These are phyloP conservation scores for Tetrastigma voinierianum DNA, from an alignment of 164 flowering plant species.

Conservation along the genomic window DNA sequence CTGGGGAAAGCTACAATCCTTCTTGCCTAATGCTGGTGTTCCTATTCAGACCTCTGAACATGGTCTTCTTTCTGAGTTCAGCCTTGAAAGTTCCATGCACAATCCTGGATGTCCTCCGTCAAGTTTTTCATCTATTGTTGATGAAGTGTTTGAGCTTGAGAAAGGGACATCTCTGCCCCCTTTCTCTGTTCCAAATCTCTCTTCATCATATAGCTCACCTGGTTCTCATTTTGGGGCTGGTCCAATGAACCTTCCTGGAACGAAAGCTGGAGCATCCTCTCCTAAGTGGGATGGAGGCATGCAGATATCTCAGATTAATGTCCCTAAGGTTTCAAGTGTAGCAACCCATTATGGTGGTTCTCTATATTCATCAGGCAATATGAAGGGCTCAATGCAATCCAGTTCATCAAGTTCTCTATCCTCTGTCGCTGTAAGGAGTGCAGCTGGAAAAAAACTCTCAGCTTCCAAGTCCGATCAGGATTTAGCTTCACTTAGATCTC, in stretches of 20 bases:
- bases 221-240: slow-evolving; percentile 49
- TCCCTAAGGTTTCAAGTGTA: slow-evolving; percentile 32
- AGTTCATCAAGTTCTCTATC: slow-evolving; percentile 49
- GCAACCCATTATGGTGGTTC: slow-evolving; percentile 34
- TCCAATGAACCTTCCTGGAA: slow-evolving; percentile 32
- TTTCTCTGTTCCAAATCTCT: slow-evolving; percentile 32
- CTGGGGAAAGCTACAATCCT: slow-evolving; percentile 36
- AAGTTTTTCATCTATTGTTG: slow-evolving; percentile 76
- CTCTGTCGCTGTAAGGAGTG: slow-evolving; percentile 47
- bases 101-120: slow-evolving; percentile 37
- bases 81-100: slow-evolving; percentile 41
- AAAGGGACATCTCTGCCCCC: slow-evolving; percentile 50
- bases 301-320: slow-evolving; percentile 38
- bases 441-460: slow-evolving; percentile 48
- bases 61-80: slow-evolving; percentile 48
- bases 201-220: slow-evolving; percentile 43
- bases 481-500: slow-evolving; percentile 71
- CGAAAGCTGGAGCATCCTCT: slow-evolving; percentile 52
- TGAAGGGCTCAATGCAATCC: slow-evolving; percentile 54
- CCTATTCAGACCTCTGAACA: slow-evolving; percentile 45
- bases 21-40: slow-evolving; percentile 37
- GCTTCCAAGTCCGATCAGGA: slow-evolving; percentile 92
- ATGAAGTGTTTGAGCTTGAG: slow-evolving; percentile 88
- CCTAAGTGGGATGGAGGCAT: slow-evolving; percentile 64
- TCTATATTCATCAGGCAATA: slow-evolving; percentile 43